These are phyloP conservation scores for Eutypella sp. DNA, from an alignment of 2,329 filamentous ascomycete genomes.

Conservation along the genomic window DNA sequence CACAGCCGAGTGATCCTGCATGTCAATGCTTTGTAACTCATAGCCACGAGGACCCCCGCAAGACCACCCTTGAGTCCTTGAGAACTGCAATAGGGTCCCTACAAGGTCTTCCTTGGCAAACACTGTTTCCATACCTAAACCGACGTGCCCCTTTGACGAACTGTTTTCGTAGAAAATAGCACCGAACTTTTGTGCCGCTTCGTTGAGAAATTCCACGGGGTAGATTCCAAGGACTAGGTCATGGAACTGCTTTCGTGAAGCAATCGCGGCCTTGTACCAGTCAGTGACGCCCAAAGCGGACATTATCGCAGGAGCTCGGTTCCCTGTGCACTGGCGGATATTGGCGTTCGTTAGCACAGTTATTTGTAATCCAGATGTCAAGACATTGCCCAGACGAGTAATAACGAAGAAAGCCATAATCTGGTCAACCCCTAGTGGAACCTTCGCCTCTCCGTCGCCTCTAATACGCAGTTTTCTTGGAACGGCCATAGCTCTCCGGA, in stretches of 20 bases:
- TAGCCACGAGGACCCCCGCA: neutral
- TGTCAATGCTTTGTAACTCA: neutral
- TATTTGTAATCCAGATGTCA: neutral
- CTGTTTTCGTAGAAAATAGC: neutral
- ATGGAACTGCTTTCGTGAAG: neutral
- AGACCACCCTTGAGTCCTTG: neutral
- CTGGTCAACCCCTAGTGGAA: neutral
- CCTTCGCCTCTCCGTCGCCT: too few relatives aligned
- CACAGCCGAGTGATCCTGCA: neutral
- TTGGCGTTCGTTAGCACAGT: neutral
- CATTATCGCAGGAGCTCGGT: neutral
- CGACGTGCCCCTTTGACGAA: neutral
- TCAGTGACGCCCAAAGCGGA: neutral
- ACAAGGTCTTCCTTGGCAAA: neutral
- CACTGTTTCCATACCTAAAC: neutral
- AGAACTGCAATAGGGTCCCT: neutral
- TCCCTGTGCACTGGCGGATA: neutral
- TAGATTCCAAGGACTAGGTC: neutral
- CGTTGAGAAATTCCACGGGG: neutral
- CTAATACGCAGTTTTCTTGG: too few relatives aligned
- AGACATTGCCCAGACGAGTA: neutral
- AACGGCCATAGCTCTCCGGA: neutral
- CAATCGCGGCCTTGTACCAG: neutral
- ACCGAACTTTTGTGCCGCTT: neutral
- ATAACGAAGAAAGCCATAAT: neutral